A percentile compares a stretch with the other conserved stretches of the same genome.
Evolutionary conservation across 179 eudicot species (phyloP).

Genomic region (Pouteria campechiana): DNA sequence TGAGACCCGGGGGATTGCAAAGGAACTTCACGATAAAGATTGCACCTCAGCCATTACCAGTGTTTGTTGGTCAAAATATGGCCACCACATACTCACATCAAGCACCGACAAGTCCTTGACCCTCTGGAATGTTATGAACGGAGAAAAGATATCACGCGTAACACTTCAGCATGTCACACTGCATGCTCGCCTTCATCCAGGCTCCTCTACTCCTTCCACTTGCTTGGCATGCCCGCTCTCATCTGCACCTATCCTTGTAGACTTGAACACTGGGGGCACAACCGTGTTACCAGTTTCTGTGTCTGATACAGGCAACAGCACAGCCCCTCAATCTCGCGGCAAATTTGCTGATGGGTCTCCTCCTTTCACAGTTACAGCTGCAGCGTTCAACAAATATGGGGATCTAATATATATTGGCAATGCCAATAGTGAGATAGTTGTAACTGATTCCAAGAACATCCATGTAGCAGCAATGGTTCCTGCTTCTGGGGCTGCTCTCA

Average conservation of each 20-base stretch:
- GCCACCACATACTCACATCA: conserved; percentile 75
- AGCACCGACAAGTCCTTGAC: conserved; percentile 80
- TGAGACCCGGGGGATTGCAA: conserved; percentile 74
- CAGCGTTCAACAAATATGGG: conserved; percentile 83
- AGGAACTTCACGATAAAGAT: conserved; percentile 68
- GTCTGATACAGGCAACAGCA: conserved; percentile 33
- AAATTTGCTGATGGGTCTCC: conserved; percentile 77
- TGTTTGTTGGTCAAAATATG: conserved; percentile 90
- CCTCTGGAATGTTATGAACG: conserved; percentile 86
- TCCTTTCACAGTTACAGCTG: conserved; percentile 61
- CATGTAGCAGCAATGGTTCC: conserved; percentile 57
- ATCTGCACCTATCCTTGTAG: conserved; percentile 83
- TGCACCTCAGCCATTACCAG: conserved; percentile 73
- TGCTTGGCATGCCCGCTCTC: conserved; percentile 87
- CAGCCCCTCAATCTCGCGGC: conserved; percentile 45
- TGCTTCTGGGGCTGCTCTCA: conserved; percentile 60
- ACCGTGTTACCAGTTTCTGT: conserved; percentile 63
- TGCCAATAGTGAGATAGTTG: conserved; percentile 89
- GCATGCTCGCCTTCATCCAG: conserved; percentile 78
- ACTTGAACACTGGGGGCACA: conserved; percentile 39
- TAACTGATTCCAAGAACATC: conserved; percentile 45
- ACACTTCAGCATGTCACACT: conserved; percentile 67
- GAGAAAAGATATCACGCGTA: conserved; percentile 57
- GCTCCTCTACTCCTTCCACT: conserved; percentile 67
- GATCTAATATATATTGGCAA: conserved; percentile 93